phyloP scores from a whole-genome alignment of 2,329 filamentous ascomycete genomes.

The Thermomyces lanuginosus region DNA sequence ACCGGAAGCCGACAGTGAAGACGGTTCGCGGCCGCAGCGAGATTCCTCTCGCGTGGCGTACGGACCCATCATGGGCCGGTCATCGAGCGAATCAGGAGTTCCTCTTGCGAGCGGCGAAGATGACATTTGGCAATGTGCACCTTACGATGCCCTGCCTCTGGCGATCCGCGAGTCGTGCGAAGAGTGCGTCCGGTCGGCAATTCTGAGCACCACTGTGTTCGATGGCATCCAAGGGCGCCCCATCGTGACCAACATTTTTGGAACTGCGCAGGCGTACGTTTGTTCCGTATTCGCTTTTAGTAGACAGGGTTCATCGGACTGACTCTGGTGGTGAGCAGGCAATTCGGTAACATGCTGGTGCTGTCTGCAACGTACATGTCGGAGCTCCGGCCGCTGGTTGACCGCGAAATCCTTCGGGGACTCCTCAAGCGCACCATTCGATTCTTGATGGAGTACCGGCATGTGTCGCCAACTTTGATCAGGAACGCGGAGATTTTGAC shows the following conservation, averaged over 20 bases:
- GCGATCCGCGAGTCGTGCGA: conserved; percentile 40
- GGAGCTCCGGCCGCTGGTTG: conserved; percentile 43
- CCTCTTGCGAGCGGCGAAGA: conserved; percentile 8
- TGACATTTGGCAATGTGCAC: conserved; percentile 11
- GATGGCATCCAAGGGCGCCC: conserved; percentile 46
- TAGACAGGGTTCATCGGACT: conserved; percentile 8
- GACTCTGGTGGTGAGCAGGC: conserved; percentile 36
- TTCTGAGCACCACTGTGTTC: conserved; percentile 75
- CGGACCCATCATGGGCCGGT: conserved; percentile 16
- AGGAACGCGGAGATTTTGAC: conserved; percentile 60
- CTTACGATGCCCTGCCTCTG: conserved; percentile 24
- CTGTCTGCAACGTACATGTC: conserved; percentile 66
- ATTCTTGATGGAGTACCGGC: conserved; percentile 54
- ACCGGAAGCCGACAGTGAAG: background rate
- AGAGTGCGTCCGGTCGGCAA: conserved; percentile 54
- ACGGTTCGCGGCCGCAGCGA: conserved; percentile 15
- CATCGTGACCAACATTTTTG: conserved; percentile 90
- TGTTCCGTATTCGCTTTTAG: conserved; percentile 1
- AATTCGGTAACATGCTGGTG: conserved; percentile 95
- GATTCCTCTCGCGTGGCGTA: conserved; percentile 16
- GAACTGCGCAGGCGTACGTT: conserved; percentile 86
- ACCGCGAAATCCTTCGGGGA: conserved; percentile 36
- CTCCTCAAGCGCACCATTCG: conserved; percentile 59
- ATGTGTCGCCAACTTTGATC: conserved; percentile 57
- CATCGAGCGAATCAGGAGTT: conserved; percentile 20